Percentiles rank a stretch among this genome's conserved stretches.
Evolutionary conservation across 2,329 filamentous ascomycete species (phyloP).

Genomic region (Fusarium robinianum): DNA sequence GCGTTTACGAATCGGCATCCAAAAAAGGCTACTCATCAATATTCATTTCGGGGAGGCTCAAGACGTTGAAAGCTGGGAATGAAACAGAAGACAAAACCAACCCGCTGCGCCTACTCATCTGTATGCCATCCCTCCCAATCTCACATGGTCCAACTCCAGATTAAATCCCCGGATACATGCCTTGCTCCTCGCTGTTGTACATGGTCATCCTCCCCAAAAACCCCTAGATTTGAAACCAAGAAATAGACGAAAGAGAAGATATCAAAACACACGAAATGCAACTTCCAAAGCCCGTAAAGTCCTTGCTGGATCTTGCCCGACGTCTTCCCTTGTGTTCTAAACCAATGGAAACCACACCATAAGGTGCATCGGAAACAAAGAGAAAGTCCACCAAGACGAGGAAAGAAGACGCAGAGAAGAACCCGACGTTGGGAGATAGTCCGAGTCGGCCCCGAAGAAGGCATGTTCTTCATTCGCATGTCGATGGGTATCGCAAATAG

Average conservation of each 20-base stretch:
- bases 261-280: constrained; percentile 6
- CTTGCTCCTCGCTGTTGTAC: constrained; percentile 30
- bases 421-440: too few species aligned
- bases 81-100: too few species aligned
- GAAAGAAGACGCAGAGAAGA: too few species aligned
- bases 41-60: too few species aligned
- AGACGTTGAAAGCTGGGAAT: constrained; percentile 22
- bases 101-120: constrained; percentile 23
- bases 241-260: constrained; percentile 36
- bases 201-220: constrained; percentile 13
- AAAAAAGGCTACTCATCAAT: too few species aligned
- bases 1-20: constrained; percentile 37
- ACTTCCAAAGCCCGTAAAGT: not conserved
- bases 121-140: constrained; percentile 21
- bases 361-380: not conserved
- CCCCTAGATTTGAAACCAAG: constrained; percentile 16
- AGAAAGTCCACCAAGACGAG: constrained; percentile 14
- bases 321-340: too few species aligned
- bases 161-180: constrained; percentile 25
- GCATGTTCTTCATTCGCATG: constrained; percentile 28
- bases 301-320: too few species aligned
- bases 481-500: constrained; percentile 34
- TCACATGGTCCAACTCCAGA: constrained; percentile 26
- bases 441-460: constrained; percentile 15
- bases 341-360: too few species aligned